Base-by-base conservation (phyloP, 495 filamentous ascomycete genomes). In the Penicillium samsonianum region DNA sequence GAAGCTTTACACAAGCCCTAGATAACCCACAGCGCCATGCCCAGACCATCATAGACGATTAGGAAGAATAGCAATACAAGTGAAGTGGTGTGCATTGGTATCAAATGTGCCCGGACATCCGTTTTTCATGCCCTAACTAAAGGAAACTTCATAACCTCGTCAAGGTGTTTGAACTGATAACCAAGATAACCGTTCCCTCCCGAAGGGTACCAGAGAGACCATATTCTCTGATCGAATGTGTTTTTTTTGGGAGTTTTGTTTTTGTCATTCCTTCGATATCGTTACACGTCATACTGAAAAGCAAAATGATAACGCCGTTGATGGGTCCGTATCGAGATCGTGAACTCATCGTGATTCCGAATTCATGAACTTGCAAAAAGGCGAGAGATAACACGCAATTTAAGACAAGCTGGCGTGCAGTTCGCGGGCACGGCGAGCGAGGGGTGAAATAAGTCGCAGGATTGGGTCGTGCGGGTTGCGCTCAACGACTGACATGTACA, bases 401-500 rank as follows among this genome's bases (percentile, higher is more conserved):
- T 35, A 55, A 17, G 20, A 35, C 25, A 60, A 46, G 44, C 42
- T 30, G 28, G 60, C 55, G 23, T 67, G 60, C 38, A 92, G 70
- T 60, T 82, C 81, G 46, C 78, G 77, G 22, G 82, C 80, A 53
- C 78, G 79, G 51, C 80, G 78, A 41, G 80, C 75, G 37, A 87
- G 67, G 4, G 72, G 67, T 4, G 83, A 78, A 38, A 92, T 86
- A 59, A 78, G 79, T 62, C 87, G 87, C 38, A 91, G 73, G 33
- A 83, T 72, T 4, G 81, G 79, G 65, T 90, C 84, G 44, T 83
- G 78, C 14, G 86, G 85, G 19, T 82, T 73, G 47, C 72, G 75
- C 58, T 85, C 79, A 53, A 82, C 85, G 60, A 90, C 81, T 40
- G 78, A 76, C 72, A 89, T 82, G 70, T 91, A 90, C 33, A 90